Conservation (phyloP, 306 rosid species). For the Lablab purpureus region DNA sequence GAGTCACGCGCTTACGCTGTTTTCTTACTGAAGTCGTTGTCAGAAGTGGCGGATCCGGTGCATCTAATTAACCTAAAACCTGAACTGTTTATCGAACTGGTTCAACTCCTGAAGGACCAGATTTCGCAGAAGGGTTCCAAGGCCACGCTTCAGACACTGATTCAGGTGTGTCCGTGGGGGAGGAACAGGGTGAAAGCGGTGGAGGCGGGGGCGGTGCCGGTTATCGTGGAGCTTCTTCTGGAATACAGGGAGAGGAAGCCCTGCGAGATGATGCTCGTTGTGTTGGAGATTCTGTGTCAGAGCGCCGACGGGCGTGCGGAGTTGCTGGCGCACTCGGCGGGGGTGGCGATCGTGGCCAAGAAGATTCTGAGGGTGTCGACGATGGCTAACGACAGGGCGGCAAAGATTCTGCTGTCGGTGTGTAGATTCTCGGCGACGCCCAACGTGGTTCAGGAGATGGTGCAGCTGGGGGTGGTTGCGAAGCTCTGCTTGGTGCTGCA, state of each 20-base stretch:
- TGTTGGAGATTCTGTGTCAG: constrained; percentile 66
- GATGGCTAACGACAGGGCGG: constrained; percentile 74
- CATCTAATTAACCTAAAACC: constrained; percentile 29
- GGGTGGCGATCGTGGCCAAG: constrained; percentile 76
- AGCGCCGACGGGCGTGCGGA: constrained; percentile 84
- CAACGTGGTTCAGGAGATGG: constrained; percentile 70
- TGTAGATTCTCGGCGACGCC: constrained; percentile 62
- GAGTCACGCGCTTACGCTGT: constrained; percentile 79
- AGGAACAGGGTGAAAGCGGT: constrained; percentile 69
- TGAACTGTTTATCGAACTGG: constrained; percentile 57
- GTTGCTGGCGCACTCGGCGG: constrained; percentile 70
- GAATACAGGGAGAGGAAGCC: constrained; percentile 58
- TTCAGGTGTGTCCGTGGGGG: constrained; percentile 62
- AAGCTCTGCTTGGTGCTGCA: constrained; percentile 78
- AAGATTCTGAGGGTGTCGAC: constrained; percentile 80
- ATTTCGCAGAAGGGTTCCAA: constrained; percentile 64
- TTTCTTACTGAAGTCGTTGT: constrained; percentile 59
- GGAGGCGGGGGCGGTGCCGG: constrained; percentile 68
- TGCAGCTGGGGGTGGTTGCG: constrained; percentile 74
- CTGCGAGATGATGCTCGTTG: constrained; percentile 66
- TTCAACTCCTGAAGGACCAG: constrained; percentile 63
- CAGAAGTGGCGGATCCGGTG: constrained; percentile 55
- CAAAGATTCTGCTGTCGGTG: constrained; percentile 60
- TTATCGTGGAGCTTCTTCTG: constrained; percentile 64
- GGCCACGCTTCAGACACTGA: constrained; percentile 57